Evolutionary conservation across 768 basidiomycete species (phyloP).

Genomic region (Tephrocybe sp.): DNA sequence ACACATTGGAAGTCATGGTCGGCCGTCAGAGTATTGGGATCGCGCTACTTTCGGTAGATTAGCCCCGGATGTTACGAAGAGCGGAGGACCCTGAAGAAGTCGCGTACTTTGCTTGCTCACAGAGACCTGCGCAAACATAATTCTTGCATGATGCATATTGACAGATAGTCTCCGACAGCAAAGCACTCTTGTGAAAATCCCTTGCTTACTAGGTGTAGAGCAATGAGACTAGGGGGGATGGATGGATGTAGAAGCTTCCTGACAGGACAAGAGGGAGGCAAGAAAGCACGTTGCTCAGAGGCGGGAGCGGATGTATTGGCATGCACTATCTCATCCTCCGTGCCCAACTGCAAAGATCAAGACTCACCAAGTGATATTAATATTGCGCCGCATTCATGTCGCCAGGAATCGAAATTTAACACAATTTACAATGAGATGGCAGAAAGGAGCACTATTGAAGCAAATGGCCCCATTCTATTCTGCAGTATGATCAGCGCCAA

Average conservation of each 20-base stretch:
- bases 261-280: slow-evolving; percentile 15
- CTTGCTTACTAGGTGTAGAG: background rate
- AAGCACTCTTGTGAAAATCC: background rate
- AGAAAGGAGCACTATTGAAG: too few species aligned
- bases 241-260: slow-evolving; percentile 1
- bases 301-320: too few species aligned
- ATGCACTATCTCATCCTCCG: too few species aligned
- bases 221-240: background rate
- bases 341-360: too few species aligned
- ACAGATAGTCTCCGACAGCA: background rate
- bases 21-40: too few species aligned
- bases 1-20: background rate
- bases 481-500: background rate
- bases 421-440: too few species aligned
- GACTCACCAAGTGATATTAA: too few species aligned
- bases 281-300: slow-evolving; percentile 7
- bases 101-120: background rate
- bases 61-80: slow-evolving; percentile 15
- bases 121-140: background rate
- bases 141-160: background rate
- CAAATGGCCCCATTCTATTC: too few species aligned
- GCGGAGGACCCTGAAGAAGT: background rate
- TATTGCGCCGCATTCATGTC: too few species aligned
- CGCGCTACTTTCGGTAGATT: slow-evolving; percentile 23
- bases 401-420: too few species aligned